These are phyloP conservation scores for Hygrophoropsis aurantiaca DNA, from an alignment of 768 basidiomycete species.

Conservation along the genomic window DNA sequence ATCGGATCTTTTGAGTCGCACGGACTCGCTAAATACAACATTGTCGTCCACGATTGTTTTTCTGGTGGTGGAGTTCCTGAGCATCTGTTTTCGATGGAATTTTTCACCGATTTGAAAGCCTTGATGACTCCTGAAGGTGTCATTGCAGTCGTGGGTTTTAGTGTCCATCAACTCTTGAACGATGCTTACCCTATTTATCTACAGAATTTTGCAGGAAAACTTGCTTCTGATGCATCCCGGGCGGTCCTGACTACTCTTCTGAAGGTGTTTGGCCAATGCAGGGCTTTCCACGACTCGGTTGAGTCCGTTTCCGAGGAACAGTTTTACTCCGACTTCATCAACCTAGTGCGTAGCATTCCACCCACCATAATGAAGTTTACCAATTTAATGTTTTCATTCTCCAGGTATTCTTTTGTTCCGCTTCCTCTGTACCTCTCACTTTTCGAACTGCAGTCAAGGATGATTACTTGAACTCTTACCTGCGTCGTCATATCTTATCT, in stretches of 20 bases:
- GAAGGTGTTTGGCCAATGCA: slow-evolving; percentile 72
- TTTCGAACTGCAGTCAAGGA: slow-evolving; percentile 55
- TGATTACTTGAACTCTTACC: slow-evolving; percentile 69
- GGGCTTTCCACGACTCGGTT: slow-evolving; percentile 77
- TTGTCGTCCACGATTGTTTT: slow-evolving; percentile 90
- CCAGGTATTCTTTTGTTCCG: slow-evolving; percentile 84
- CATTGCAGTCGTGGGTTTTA: slow-evolving; percentile 69
- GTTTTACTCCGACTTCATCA: slow-evolving; percentile 56
- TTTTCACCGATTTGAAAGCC: slow-evolving; percentile 71
- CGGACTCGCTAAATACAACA: slow-evolving; percentile 47
- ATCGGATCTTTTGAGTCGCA: slow-evolving; percentile 20
- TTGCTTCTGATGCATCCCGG: slow-evolving; percentile 59
- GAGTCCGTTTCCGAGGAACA: slow-evolving; percentile 45
- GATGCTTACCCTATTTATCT: slow-evolving; percentile 1
- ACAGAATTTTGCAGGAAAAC: slow-evolving; percentile 83
- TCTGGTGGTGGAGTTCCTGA: slow-evolving; percentile 90
- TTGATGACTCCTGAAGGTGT: slow-evolving; percentile 71
- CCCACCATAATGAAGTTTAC: background rate
- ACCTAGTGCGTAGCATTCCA: slow-evolving; percentile 56
- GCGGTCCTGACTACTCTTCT: slow-evolving; percentile 72
- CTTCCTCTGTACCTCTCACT: slow-evolving; percentile 48
- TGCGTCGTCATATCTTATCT: slow-evolving; percentile 61
- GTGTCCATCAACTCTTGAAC: background rate
- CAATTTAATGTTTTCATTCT: background rate
- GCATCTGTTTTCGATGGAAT: slow-evolving; percentile 81